Evolutionary conservation across 495 filamentous ascomycete genomes (phyloP), one percentile per base, ranked within the genome.

Genomic region (Aspergillus panamensis): DNA sequence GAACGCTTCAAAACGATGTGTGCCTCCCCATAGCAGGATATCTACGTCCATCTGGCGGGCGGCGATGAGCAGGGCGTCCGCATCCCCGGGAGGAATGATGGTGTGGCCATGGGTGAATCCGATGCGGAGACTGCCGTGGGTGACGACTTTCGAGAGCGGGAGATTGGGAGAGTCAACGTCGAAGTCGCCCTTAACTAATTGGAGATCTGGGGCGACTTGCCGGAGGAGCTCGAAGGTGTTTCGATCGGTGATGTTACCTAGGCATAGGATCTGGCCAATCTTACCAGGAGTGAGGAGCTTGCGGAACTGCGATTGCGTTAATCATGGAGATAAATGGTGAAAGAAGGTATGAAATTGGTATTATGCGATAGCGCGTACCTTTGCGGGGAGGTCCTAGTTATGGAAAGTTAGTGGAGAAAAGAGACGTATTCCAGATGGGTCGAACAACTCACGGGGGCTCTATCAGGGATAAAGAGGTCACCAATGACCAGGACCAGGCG

Each of bases 231-330:
- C 90, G 80, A 92, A 96, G 47, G 92, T 96, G 59, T 89, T 83
- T 69, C 91, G 90, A 76, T 95, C 90, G 62, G 94, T 99, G 39
- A 97, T 83, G 77, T 99, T 99, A 56, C 94, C 94, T 9, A 99
- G 85, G 73, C 94, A 97, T 59, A 99, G 84, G 47, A 92, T 97
- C 73, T 99, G 94, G 59, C 88, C 89, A 67, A 99, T 99, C 77
- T 97, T 97, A 66, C 95, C 95, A 9, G 95, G 94, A 12, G 92
- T 89, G 63, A 99, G 86, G 72, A 99, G 94, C 71, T 97, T 97
- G 68, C 91, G 91, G 84, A 99, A 99, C 92, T 97, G 73, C 33
- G 47, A 49, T 14, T 44, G 51, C 48, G 63, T 66, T 53, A 65
- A 53, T 55, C 35, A 37, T 51, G 35, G 20, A 48, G 43, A 42